phyloP scores from a whole-genome alignment of 1,139 yeast species.

The Yamadazyma jaroonii region DNA sequence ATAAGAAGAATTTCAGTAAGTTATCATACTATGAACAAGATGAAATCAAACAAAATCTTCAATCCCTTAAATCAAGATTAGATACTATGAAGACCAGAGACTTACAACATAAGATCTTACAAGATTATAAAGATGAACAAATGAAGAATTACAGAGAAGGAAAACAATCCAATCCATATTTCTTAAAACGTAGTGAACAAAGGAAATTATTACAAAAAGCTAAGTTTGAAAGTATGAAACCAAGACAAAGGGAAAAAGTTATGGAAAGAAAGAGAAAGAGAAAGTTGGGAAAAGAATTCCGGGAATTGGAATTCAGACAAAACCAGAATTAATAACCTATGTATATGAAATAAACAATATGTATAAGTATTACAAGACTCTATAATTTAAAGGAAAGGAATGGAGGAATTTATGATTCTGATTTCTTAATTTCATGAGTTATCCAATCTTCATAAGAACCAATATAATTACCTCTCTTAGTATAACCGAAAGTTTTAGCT shows the following conservation, averaged over 20 bases:
- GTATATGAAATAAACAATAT: constrained; percentile 4
- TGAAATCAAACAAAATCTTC: constrained; percentile 52
- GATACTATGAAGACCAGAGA: constrained; percentile 78
- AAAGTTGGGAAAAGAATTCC: constrained; percentile 87
- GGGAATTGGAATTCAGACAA: constrained; percentile 58
- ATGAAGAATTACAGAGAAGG: constrained; percentile 46
- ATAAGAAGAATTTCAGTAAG: constrained; percentile 46
- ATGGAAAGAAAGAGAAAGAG: constrained; percentile 94
- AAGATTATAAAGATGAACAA: constrained; percentile 50
- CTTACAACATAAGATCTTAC: constrained; percentile 62
- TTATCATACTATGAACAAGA: constrained; percentile 49
- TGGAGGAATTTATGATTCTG: not conserved
- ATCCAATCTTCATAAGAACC: constrained; percentile 92
- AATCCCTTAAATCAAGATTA: constrained; percentile 68
- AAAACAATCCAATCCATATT: constrained; percentile 49
- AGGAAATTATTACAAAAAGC: constrained; percentile 84
- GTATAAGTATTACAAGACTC: constrained; percentile 4
- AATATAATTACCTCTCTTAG: constrained; percentile 68
- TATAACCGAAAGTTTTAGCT: constrained; percentile 87
- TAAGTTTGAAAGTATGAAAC: constrained; percentile 81
- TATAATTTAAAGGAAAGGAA: not conserved
- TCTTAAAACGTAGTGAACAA: constrained; percentile 77
- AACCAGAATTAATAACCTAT: constrained; percentile 1
- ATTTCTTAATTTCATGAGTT: constrained; percentile 32
- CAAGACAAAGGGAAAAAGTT: constrained; percentile 79